phyloP scores from a whole-genome alignment of 2,329 filamentous ascomycete species.

The Colletotrichum sp. region DNA sequence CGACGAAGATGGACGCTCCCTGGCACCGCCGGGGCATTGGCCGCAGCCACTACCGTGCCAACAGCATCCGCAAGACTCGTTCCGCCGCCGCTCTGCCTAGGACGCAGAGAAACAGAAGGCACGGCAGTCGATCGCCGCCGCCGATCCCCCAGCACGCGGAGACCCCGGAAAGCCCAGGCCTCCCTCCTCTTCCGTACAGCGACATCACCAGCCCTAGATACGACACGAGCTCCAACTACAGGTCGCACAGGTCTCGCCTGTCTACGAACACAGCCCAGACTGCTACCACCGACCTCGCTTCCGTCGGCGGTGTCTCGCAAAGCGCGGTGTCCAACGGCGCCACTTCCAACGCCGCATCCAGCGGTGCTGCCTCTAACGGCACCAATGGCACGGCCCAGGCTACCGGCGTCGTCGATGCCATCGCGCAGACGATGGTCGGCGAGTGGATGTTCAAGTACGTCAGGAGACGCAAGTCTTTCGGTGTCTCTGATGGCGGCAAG shows the following conservation, averaged over 20 bases:
- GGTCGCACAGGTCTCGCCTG: constrained; percentile 58
- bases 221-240: constrained; percentile 42
- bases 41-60: constrained; percentile 56
- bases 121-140: constrained; percentile 65
- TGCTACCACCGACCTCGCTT: constrained; percentile 35
- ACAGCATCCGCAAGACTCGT: constrained; percentile 80
- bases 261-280: constrained; percentile 67
- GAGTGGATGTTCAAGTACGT: constrained; percentile 98
- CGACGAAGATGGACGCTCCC: constrained; percentile 65
- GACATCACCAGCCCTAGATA: constrained; percentile 68
- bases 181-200: constrained; percentile 77
- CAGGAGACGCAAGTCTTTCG: constrained; percentile 87
- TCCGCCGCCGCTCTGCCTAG: constrained; percentile 78
- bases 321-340: constrained; percentile 49
- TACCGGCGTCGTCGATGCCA: constrained; percentile 89
- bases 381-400: constrained; percentile 59
- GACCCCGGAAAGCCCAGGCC: constrained; percentile 69
- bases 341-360: constrained; percentile 35
- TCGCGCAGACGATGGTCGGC: constrained; percentile 97
- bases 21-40: constrained; percentile 59
- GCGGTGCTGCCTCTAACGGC: constrained; percentile 53
- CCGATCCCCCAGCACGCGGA: constrained; percentile 72
- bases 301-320: constrained; percentile 47
- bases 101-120: constrained; percentile 53
- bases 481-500: constrained; percentile 71